Conservation (phyloP, 148 eudicot species). For the Persicaria maculosa region DNA sequence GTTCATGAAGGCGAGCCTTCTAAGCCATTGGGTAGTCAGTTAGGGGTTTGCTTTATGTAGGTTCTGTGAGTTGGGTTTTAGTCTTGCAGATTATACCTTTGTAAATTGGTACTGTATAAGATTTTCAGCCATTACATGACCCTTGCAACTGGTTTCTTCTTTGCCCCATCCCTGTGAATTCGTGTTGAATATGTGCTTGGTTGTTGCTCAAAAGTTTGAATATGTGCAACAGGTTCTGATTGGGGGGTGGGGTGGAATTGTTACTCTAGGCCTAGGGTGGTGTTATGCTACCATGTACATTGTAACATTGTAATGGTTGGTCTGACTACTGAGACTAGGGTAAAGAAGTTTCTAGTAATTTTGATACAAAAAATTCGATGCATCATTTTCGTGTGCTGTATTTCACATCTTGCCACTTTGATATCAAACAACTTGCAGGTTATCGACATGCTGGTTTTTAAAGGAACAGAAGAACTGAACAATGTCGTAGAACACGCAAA, state of each 20-base stretch:
- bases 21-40: background rate
- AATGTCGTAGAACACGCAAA: slow-evolving; percentile 78
- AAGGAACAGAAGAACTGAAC: slow-evolving; percentile 73
- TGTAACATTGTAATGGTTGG: background rate
- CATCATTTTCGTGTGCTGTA: background rate
- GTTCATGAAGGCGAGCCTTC: background rate
- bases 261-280: background rate
- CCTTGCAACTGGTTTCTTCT: background rate
- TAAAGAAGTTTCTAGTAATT: background rate
- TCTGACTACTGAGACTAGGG: background rate
- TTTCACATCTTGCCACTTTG: background rate
- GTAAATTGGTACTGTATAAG: no score
- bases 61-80: background rate
- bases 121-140: no score
- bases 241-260: no score
- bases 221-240: no score
- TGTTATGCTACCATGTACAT: background rate
- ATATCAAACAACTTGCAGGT: slow-evolving; percentile 37
- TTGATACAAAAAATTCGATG: background rate
- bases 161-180: background rate
- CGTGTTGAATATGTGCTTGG: background rate
- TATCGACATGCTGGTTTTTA: slow-evolving; percentile 82
- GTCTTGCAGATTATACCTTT: background rate
- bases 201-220: background rate
- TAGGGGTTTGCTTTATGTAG: background rate